These are phyloP conservation scores for Albatrellus ellisii DNA, from an alignment of 768 basidiomycete species.

Conservation along the genomic window DNA sequence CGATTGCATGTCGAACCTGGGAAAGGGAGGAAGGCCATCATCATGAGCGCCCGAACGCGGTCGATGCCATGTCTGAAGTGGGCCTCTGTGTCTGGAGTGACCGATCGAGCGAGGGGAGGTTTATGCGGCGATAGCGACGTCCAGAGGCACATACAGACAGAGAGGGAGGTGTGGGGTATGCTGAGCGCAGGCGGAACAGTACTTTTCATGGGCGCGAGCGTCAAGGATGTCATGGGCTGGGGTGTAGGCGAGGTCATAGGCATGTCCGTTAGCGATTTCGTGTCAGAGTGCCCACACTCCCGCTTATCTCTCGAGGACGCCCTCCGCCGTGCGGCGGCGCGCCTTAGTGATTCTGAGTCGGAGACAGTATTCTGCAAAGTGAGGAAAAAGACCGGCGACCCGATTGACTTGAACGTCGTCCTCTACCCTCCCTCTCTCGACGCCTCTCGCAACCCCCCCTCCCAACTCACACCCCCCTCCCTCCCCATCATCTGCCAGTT, in stretches of 20 bases:
- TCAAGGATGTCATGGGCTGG: slow-evolving; percentile 58
- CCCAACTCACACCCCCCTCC: neutral
- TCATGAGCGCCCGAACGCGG: slow-evolving; percentile 71
- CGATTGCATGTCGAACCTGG: slow-evolving; percentile 84
- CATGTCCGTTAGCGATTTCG: slow-evolving; percentile 25
- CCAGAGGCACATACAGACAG: neutral
- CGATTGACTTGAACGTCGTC: slow-evolving; percentile 5
- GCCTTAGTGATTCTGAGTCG: slow-evolving; percentile 3
- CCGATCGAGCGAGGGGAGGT: slow-evolving; percentile 36
- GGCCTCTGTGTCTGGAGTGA: slow-evolving; percentile 38
- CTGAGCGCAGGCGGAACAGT: slow-evolving; percentile 33
- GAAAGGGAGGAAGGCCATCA: slow-evolving; percentile 89
- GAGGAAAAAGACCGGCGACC: slow-evolving; percentile 5
- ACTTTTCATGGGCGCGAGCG: slow-evolving; percentile 34
- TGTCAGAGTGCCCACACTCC: no score
- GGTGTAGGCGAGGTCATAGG: slow-evolving; percentile 40
- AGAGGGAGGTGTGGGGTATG: slow-evolving; percentile 43
- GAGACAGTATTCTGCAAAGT: slow-evolving; percentile 8
- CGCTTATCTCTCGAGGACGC: slow-evolving; percentile 24
- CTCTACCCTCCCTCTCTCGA: slow-evolving; percentile 11
- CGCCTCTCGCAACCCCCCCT: slow-evolving; percentile 5
- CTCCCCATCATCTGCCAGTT: slow-evolving; percentile 18
- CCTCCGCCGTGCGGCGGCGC: slow-evolving; percentile 10
- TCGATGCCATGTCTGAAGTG: slow-evolving; percentile 53
- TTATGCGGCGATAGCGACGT: slow-evolving; percentile 2